Evolutionary conservation across 2,329 filamentous ascomycete genomes (phyloP), one percentile per base, ranked within the genome.

Genomic region (Atkinsonella hypoxylon): DNA sequence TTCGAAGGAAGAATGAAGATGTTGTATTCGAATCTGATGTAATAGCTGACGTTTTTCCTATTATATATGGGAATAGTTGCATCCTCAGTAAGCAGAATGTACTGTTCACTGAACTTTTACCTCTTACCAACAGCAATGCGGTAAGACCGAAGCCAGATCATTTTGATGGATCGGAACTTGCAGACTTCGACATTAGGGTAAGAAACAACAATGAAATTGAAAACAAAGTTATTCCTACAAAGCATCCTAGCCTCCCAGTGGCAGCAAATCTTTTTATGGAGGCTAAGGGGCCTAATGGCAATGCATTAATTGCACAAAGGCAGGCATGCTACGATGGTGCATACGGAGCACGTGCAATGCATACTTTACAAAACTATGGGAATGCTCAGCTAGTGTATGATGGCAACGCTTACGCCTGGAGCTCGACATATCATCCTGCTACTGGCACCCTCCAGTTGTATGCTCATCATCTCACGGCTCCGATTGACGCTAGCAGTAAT

Each of bases 261-360:
- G 57, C 56, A 15, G 66, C 66, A 8, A 71, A 71, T 54, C 67
- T 69, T 51, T 71, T 71, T 53, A 45, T 70, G 2, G 63, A 63
- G 48, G 62, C 55, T 0, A 71, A 70, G 52, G 64, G 64, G 2
- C 64, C 64, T 1, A 51, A 65, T 50, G 62, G 63, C 7, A 32
- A 41, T 8, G 22, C 31, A 34, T 56, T 52, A 2, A 62, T 63
- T 26, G 62, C 61, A 18, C 54, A 7, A 32, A 59, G 61, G 38
- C 67, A 70, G 48, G 65, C 60, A 46, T 59, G 54, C 44, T 64
- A 68, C 51, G 59, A 70, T 54, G 64, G 63, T 22, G 65, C 67
- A 12, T 46, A 59, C n/a, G 66, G 66, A 11, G 59, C 64, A 18
- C 58, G 65, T 45, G 67, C 54, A 0, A 64, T 70, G 47, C 60